Evolutionary conservation across 441 rosid genomes (phyloP), one percentile per base, ranked within the genome.

Genomic region (Adansonia rubrostipa): DNA sequence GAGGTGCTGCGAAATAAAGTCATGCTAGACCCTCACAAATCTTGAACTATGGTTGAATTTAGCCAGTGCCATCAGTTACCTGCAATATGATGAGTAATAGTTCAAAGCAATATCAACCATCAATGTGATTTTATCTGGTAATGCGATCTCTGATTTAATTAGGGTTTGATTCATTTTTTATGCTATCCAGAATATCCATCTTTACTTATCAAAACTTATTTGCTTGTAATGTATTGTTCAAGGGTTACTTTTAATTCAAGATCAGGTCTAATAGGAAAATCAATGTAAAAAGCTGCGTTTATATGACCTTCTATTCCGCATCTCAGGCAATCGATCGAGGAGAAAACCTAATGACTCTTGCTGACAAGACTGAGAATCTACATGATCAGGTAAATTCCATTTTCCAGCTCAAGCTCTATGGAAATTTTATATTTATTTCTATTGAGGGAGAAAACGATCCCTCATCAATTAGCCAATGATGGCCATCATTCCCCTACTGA

Each of bases 321-420:
- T 86, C 78, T 63, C 90, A 95, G 98, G 87, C 92, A 51, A 82
- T 91, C 5, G 93, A 93, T 20, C 88, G 97, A 78, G 99, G 94
- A 42, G 95, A 92, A 77, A 85, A 86, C 78, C 83, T 92, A 68
- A 78, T 86, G 11, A 84, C 78, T 73, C 93, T 90, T 20, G 86
- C 87, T 0, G 92, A 90, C 77, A 93, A 92, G 84, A 89, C 97
- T 0, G 93, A 88, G 81, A 88, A 83, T 82, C 82, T 95, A 71
- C 93, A 83, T 6, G 81, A 91, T 82, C 93, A 93, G 94, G 98
- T 92, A 81, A 70, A 73, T 24, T 24, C 15, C 62, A 57, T 0
- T 1, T 62, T 51, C 78, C 42, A 53, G 54, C 9, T 19, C 3
- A n/a, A n/a, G 13, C 71, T 74, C 24, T 45, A 24, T 28, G 11